Percentiles rank a stretch among this genome's conserved stretches.
Evolutionary conservation across 305 asterid genomes (phyloP).

Genomic region (Fraxinus albicans): DNA sequence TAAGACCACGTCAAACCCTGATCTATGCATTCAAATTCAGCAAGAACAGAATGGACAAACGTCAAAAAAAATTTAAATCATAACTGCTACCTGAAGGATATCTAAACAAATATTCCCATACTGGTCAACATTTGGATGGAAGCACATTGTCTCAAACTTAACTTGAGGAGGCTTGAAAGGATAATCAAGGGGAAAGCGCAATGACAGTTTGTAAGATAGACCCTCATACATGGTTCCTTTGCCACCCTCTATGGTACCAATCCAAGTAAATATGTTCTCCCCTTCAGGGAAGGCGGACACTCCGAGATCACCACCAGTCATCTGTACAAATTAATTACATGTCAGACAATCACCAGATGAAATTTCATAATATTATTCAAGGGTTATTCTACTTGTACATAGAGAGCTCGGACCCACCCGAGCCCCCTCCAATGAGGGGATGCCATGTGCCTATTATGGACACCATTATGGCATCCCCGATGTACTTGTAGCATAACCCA

Average conservation of each 20-base stretch:
- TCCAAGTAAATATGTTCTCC: slow-evolving; percentile 70
- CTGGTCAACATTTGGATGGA: slow-evolving; percentile 79
- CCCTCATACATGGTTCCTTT: slow-evolving; percentile 71
- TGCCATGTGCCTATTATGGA: no score
- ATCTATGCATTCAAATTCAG: background rate
- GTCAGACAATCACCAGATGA: background rate
- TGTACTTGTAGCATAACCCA: no score
- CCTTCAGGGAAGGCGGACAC: slow-evolving; percentile 83
- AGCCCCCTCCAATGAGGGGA: no score
- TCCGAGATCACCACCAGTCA: slow-evolving; percentile 66
- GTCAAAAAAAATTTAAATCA: background rate
- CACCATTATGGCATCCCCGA: no score
- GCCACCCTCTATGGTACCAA: slow-evolving; percentile 70
- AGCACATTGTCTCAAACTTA: slow-evolving; percentile 72
- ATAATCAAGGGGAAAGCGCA: slow-evolving; percentile 68
- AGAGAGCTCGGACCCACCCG: no score
- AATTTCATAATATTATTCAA: background rate
- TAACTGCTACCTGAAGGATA: slow-evolving; percentile 60
- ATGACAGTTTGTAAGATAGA: slow-evolving; percentile 56
- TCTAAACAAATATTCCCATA: slow-evolving; percentile 76
- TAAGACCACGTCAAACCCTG: background rate
- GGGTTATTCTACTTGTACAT: no score
- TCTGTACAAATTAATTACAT: slow-evolving; percentile 29
- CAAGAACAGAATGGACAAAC: background rate
- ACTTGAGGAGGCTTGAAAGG: slow-evolving; percentile 90